Evolutionary conservation across 2,329 filamentous ascomycete species (phyloP).

Genomic region (Orbilia quercus): DNA sequence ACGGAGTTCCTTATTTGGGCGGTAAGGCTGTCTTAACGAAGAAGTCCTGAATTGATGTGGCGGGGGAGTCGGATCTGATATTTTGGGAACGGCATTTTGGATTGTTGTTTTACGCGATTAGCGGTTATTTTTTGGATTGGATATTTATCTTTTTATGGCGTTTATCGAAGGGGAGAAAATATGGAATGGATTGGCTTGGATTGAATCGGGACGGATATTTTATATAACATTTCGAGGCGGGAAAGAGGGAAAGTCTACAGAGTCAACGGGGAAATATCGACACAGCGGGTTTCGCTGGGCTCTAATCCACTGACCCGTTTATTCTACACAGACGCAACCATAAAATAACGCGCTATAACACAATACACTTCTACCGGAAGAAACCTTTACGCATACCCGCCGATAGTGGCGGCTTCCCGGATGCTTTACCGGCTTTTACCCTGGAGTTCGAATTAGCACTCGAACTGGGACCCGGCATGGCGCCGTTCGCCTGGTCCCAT

Average conservation of each 20-base stretch:
- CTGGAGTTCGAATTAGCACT: conserved; percentile 19
- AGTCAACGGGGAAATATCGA: background rate
- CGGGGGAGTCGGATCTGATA: background rate
- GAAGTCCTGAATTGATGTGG: conserved; percentile 25
- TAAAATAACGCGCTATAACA: background rate
- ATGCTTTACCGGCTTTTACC: conserved; percentile 14
- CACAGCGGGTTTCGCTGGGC: no score
- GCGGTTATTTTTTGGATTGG: conserved; percentile 15
- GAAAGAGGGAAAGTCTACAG: background rate
- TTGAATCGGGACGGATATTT: no score
- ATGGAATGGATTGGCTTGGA: no score
- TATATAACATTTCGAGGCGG: no score
- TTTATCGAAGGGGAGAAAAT: conserved; percentile 24
- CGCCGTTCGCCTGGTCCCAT: conserved; percentile 53
- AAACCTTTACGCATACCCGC: conserved; percentile 26
- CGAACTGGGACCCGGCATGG: conserved; percentile 14
- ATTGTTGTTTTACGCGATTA: conserved; percentile 12
- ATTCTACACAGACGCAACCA: background rate
- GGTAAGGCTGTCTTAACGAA: conserved; percentile 54
- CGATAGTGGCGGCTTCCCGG: background rate
- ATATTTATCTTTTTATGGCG: conserved; percentile 8
- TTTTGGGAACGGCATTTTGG: background rate
- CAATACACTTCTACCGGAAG: conserved; percentile 28
- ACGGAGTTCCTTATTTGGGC: conserved; percentile 38
- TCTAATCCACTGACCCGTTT: no score